Evolutionary conservation across 495 filamentous ascomycete species (phyloP).

Genomic region (Aspergillus funiculosus): DNA sequence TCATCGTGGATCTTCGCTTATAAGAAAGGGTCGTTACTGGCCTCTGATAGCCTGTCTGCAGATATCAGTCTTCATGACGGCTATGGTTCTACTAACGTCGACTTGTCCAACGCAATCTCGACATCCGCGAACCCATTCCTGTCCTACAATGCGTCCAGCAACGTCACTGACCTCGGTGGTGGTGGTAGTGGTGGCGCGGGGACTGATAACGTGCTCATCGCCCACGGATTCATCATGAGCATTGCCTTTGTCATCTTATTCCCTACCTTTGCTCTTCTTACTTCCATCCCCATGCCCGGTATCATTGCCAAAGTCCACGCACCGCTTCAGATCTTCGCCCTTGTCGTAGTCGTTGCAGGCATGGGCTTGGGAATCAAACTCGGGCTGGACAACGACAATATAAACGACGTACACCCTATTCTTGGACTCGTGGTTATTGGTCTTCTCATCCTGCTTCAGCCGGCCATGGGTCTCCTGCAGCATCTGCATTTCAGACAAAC

Average conservation of each 20-base stretch:
- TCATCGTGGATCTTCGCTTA: slow-evolving; percentile 61
- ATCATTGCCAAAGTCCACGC: slow-evolving; percentile 45
- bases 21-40: slow-evolving; percentile 52
- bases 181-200: not conserved
- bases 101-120: slow-evolving; percentile 45
- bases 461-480: slow-evolving; percentile 55
- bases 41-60: slow-evolving; percentile 43
- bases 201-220: slow-evolving; percentile 18
- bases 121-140: slow-evolving; percentile 57
- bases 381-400: slow-evolving; percentile 20
- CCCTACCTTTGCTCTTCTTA: slow-evolving; percentile 40
- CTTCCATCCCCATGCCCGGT: slow-evolving; percentile 29
- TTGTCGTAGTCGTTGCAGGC: slow-evolving; percentile 51
- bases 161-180: not conserved
- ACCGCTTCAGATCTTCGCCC: slow-evolving; percentile 50
- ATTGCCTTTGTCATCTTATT: slow-evolving; percentile 41
- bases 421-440: slow-evolving; percentile 56
- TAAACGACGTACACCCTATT: slow-evolving; percentile 29
- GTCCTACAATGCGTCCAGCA: slow-evolving; percentile 11
- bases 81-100: slow-evolving; percentile 44
- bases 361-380: slow-evolving; percentile 54
- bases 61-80: slow-evolving; percentile 55
- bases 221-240: slow-evolving; percentile 36
- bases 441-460: slow-evolving; percentile 53
- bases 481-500: slow-evolving; percentile 50